These are phyloP conservation scores for Cryomyces antarcticus DNA, from an alignment of 495 filamentous ascomycete species.

Conservation along the genomic window DNA sequence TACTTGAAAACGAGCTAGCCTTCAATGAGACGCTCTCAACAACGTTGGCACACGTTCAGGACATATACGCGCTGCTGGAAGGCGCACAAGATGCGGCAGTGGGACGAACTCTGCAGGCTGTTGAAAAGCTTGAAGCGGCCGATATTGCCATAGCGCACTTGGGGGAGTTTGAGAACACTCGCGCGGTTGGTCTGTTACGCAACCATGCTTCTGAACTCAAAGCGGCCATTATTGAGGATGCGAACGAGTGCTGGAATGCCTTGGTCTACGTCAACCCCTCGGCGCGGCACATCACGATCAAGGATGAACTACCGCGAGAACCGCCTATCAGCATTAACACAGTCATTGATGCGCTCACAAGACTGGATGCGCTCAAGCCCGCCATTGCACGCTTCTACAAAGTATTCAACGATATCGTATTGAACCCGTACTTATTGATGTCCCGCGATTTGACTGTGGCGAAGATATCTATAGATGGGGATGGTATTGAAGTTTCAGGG, in stretches of 20 bases:
- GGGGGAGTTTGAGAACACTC: conserved; percentile 12
- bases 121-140: conserved; percentile 28
- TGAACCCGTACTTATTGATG: conserved; percentile 3
- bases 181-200: conserved; percentile 16
- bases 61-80: conserved; percentile 24
- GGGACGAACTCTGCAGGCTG: conserved; percentile 11
- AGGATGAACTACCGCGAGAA: conserved; percentile 2
- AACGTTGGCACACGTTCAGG: conserved; percentile 38
- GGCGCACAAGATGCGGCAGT: conserved; percentile 16
- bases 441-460: conserved; percentile 1
- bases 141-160: conserved; percentile 20
- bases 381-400: conserved; percentile 3
- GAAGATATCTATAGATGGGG: conserved; percentile 11
- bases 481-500: conserved; percentile 9
- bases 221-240: conserved; percentile 11
- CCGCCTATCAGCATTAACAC: neutral
- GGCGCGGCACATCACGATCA: conserved; percentile 9
- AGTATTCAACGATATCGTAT: conserved; percentile 4
- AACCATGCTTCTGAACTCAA: conserved; percentile 13
- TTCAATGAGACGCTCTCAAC: conserved; percentile 52
- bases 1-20: conserved; percentile 52
- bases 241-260: conserved; percentile 19
- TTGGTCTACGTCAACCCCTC: conserved; percentile 14
- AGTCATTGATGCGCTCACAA: conserved; percentile 1
- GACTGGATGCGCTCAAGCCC: neutral